These are phyloP conservation scores for Alternaria novae-zelandiae DNA, from an alignment of 2,329 filamentous ascomycete genomes.

Conservation along the genomic window DNA sequence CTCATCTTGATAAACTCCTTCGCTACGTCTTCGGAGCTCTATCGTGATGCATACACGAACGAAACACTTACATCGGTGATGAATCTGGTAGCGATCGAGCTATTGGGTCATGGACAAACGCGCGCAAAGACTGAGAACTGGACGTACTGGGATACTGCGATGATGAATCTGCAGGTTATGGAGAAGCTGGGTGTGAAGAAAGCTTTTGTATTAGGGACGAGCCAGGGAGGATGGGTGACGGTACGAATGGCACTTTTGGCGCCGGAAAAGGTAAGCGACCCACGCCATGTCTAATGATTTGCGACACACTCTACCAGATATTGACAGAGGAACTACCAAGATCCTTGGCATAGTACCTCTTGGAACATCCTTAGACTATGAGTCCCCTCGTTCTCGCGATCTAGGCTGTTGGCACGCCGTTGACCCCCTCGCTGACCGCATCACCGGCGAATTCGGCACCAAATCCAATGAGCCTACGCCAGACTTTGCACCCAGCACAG, in stretches of 20 bases:
- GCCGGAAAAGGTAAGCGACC: constrained; percentile 49
- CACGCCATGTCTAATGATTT: neutral
- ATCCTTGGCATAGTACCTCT: constrained; percentile 60
- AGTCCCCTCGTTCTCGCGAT: constrained; percentile 52
- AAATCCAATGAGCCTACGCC: constrained; percentile 46
- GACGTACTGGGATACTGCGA: constrained; percentile 63
- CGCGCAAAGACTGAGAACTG: constrained; percentile 53
- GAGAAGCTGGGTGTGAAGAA: constrained; percentile 51
- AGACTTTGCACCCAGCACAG: constrained; percentile 51
- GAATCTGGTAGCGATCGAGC: constrained; percentile 62
- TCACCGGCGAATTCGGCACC: constrained; percentile 47
- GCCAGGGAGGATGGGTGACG: constrained; percentile 62
- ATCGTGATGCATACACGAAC: constrained; percentile 50
- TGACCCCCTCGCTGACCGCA: constrained; percentile 41
- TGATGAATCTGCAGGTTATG: constrained; percentile 53
- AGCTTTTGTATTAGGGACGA: constrained; percentile 58
- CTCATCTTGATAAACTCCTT: constrained; percentile 60
- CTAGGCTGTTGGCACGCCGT: constrained; percentile 59
- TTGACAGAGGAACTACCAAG: constrained; percentile 34
- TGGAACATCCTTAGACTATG: constrained; percentile 60
- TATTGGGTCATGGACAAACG: constrained; percentile 60
- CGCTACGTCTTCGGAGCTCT: constrained; percentile 57
- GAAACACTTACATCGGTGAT: constrained; percentile 44
- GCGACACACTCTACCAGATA: neutral
- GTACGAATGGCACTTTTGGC: constrained; percentile 60